Conservation (phyloP, 2,329 filamentous ascomycete genomes). For the Pyrenophora seminiperda region DNA sequence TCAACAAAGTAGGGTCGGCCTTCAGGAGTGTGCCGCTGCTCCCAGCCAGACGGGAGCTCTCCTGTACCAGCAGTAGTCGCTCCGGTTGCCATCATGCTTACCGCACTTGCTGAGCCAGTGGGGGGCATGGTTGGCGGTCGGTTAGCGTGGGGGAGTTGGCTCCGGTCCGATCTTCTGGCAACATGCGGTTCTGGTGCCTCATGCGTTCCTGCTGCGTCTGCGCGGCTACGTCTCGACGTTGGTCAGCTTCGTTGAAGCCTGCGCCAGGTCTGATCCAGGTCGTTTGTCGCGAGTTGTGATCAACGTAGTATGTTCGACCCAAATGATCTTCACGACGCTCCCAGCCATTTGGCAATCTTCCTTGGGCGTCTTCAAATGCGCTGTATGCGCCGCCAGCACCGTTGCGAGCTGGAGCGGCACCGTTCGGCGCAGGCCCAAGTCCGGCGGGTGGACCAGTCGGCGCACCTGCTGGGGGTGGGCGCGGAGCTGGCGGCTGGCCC, state of each 20-base stretch:
- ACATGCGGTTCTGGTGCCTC: constrained; percentile 90
- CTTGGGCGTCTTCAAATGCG: constrained; percentile 95
- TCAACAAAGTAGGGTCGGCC: constrained; percentile 96
- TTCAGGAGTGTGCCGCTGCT: constrained; percentile 93
- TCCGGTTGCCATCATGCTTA: constrained; percentile 92
- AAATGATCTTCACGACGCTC: constrained; percentile 94
- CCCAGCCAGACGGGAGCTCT: constrained; percentile 94
- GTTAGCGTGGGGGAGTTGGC: constrained; percentile 83
- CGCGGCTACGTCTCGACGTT: constrained; percentile 80
- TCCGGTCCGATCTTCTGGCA: constrained; percentile 94
- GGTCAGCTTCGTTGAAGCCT: constrained; percentile 74
- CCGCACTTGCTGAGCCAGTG: constrained; percentile 58
- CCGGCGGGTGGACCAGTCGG: constrained; percentile 53
- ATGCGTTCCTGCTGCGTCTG: constrained; percentile 92
- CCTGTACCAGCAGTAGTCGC: constrained; percentile 93
- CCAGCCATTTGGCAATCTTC: constrained; percentile 90
- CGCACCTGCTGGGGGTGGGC: constrained; percentile 37
- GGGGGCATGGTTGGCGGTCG: constrained; percentile 54
- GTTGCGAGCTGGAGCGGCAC: constrained; percentile 51
- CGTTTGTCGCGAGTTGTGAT: constrained; percentile 95
- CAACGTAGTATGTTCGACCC: constrained; percentile 95
- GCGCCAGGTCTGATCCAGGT: constrained; percentile 93
- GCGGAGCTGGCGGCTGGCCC: constrained; percentile 32
- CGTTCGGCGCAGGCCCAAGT: constrained; percentile 32
- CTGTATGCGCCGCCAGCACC: constrained; percentile 62